These are phyloP conservation scores for Triticum dicoccoides DNA, from an alignment of 176 grass and related monocot species.

Conservation along the genomic window DNA sequence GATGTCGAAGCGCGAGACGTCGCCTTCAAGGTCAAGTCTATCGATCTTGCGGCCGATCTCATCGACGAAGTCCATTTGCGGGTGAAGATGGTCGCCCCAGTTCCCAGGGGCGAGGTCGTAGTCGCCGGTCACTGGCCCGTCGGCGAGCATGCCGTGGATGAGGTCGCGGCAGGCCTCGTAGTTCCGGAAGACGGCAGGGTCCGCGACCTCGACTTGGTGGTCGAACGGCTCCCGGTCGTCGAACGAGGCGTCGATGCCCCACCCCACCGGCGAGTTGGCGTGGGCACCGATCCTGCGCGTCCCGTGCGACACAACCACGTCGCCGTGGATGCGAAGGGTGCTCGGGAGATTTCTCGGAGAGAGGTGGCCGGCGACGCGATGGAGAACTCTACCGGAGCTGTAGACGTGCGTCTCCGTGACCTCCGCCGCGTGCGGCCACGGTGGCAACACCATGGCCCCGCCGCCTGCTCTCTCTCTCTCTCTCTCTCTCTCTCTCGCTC, in stretches of 20 bases:
- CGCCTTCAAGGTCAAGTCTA: background rate
- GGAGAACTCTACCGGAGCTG: background rate
- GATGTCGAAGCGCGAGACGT: too few relatives aligned
- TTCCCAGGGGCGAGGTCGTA: background rate
- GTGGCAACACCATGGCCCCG: background rate
- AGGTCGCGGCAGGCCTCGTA: background rate
- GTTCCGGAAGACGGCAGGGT: background rate
- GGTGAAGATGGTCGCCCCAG: background rate
- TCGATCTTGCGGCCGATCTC: background rate
- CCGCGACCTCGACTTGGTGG: background rate
- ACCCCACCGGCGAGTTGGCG: background rate
- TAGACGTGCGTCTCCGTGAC: background rate
- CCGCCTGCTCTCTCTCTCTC: too few relatives aligned
- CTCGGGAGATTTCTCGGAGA: background rate
- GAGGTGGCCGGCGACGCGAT: too few relatives aligned
- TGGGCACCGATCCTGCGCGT: background rate
- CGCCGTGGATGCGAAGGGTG: background rate
- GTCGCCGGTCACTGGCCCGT: background rate
- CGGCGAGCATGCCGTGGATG: background rate
- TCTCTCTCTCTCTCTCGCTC: too few relatives aligned
- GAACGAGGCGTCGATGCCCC: too few relatives aligned
- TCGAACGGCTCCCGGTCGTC: background rate
- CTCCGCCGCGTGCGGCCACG: background rate
- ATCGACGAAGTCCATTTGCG: background rate
- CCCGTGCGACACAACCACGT: background rate